Base-by-base conservation (phyloP, 202 grass and related monocot species). In the Schoenoplectus tabernaemontani region DNA sequence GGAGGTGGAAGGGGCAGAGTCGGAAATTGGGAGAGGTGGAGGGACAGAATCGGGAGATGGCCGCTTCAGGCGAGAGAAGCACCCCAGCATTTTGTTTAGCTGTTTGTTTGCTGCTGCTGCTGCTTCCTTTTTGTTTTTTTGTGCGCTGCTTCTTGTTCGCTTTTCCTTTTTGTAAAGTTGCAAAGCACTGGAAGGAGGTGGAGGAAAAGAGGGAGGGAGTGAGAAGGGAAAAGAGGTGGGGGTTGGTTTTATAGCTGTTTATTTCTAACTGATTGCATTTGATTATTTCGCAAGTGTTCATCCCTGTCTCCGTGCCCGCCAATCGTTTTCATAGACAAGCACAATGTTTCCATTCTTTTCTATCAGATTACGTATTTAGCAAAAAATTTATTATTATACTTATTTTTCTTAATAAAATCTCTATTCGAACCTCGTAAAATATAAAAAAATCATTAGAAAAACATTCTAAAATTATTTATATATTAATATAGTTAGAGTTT, bases 41-140 rank as follows among this genome's bases (percentile, higher is more conserved):
- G 85, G 79, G 17, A 37, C 28, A 4, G 84, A 87, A 50, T 76
- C 68, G 12, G 50, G 12, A 43, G 78, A 0, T 66, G 95, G 87
- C 20, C 86, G 86, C 62, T 88, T 85, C 23, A 78, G 82, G 81
- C 95, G 78, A 57, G 87, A 90, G 91, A 97, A 97, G 86, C 95
- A 97, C 3, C 95, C 91, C 2, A 97, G 81, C 95, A 97, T 94
- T 59, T 60, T 78, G 32, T 59, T 57, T 59, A 3, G 2, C 17
- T 22, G 1, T 26, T 43, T 9, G 30, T 11, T 79, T 4, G 16
- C 34, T 60, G 23, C 22, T 12, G 9, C 47, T 11, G 28, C 4
- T 37, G 37, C 44, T 22, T 26, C 59, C 2, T 33, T 62, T 30
- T 33, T 62, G 2, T 33, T 62, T 57, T 57, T 30, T 33, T 62